phyloP scores from a whole-genome alignment of 345 rosid genomes.

The Populus ilicifolia region DNA sequence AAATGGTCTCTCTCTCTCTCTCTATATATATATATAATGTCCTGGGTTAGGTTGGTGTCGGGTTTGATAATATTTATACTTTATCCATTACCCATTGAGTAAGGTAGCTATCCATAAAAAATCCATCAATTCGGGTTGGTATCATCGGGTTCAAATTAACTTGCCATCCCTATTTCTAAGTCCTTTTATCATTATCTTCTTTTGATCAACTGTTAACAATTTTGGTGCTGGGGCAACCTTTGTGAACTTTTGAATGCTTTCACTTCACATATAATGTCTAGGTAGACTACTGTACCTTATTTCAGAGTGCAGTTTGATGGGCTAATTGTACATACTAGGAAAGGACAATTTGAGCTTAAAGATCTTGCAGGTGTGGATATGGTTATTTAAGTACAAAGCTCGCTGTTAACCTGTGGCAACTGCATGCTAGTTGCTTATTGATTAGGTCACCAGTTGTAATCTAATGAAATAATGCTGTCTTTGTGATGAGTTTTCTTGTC shows the following conservation, averaged over 20 bases:
- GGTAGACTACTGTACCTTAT: background rate
- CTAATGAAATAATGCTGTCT: background rate
- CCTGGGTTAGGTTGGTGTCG: no score
- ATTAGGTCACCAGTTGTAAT: background rate
- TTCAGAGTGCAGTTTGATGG: background rate
- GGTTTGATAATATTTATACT: no score
- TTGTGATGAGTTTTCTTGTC: background rate
- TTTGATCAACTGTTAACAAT: background rate
- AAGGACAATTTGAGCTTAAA: background rate
- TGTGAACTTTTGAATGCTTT: background rate
- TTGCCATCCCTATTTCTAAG: no score
- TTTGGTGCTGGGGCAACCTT: background rate
- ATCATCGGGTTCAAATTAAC: no score
- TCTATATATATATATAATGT: no score
- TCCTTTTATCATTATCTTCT: background rate
- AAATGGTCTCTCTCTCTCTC: no score
- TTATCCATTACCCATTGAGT: no score
- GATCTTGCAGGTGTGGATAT: background rate
- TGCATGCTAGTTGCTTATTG: background rate
- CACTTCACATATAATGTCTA: background rate
- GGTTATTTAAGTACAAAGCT: background rate
- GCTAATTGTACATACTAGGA: background rate
- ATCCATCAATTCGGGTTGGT: no score
- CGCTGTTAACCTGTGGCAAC: background rate
- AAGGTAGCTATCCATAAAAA: no score